These are phyloP conservation scores for Podila clonocystis DNA, from an alignment of 192 early-diverging fungal genomes.

Conservation along the genomic window DNA sequence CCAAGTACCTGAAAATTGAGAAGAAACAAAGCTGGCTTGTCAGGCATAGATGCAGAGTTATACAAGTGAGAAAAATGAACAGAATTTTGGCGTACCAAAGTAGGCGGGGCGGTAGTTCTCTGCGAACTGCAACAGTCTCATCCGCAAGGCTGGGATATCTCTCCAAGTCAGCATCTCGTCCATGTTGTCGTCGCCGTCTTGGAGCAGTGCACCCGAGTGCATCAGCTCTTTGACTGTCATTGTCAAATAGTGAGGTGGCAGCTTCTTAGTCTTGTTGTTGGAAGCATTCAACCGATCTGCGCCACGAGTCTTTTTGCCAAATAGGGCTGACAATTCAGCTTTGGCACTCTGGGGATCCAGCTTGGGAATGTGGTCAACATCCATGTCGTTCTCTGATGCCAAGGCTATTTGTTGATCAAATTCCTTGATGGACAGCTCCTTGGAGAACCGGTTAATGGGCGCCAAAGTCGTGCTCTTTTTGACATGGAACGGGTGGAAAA, in stretches of 20 bases:
- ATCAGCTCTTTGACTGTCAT: conserved; percentile 33
- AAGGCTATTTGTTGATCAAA: conserved; percentile 22
- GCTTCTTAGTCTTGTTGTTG: conserved; percentile 36
- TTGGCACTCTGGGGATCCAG: not conserved
- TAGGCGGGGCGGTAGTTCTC: conserved; percentile 81
- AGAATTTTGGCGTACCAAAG: conserved; percentile 60
- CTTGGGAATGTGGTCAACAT: conserved; percentile 5
- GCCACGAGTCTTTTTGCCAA: not conserved
- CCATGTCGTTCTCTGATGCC: conserved; percentile 22
- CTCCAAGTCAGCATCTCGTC: conserved; percentile 42
- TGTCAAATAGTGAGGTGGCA: conserved; percentile 1
- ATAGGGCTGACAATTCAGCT: conserved; percentile 6
- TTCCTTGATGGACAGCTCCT: conserved; percentile 2
- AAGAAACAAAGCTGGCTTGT: not conserved
- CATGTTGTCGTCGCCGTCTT: conserved; percentile 24
- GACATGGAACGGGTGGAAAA: conserved; percentile 71
- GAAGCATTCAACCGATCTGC: conserved; percentile 10
- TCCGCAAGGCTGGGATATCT: conserved; percentile 46
- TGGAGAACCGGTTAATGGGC: conserved; percentile 49
- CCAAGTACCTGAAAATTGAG: conserved; percentile 73
- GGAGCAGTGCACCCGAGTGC: conserved; percentile 35
- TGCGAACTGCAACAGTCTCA: conserved; percentile 76
- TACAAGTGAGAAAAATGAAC: not conserved
- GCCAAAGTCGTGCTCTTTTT: conserved; percentile 61
- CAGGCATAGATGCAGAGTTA: not conserved